Evolutionary conservation across 2,329 filamentous ascomycete genomes (phyloP), one percentile per base, ranked within the genome.

Genomic region (Sphaceloma murrayae): DNA sequence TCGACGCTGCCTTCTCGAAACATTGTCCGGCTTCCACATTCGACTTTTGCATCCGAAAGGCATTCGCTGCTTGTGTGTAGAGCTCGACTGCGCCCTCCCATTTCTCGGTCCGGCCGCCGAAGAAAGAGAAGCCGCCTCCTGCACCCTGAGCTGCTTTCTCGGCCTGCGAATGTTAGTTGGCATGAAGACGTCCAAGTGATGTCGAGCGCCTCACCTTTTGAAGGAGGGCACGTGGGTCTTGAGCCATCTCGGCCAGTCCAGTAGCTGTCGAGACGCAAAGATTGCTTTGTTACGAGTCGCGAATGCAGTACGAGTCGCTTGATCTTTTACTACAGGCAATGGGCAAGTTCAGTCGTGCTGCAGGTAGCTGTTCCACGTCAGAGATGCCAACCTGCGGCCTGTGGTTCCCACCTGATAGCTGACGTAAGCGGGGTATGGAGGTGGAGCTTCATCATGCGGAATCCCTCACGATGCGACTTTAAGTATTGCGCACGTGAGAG

Each of bases 31-130:
- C 87, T 66, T 94, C 86, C 69, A 89, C 85, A 82, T 44, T 48
- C 68, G 82, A 77, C 62, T 85, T 85, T 66, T 91, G 81, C 70
- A 93, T 78, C 59, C 85, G 77, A 64, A 94, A 96, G 48, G 85
- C 85, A 68, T 95, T 94, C 50, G 81, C 91, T 30, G 89, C 89
- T 63, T 94, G 80, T 49, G 77, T 79, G 60, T 87, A 96, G 52
- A 91, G 70, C 54, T 95, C 87, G 51, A 84, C 85, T 10, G 89
- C 89, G 66, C 80, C 78, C 67, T 93, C 84, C 59, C 85, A 88
- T 65, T 95, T 96, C 51, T 94, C 87, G 56, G 84, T 75, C 47
- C 80, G 76, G 34, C 85, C 85, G 32, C 87, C 85, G 56, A 98
- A 95, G 66, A 94, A 79, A 62, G 80, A 85, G 67, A 94, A 95